Conservation (phyloP, 2,329 filamentous ascomycete species). For the Penicillium palitans region DNA sequence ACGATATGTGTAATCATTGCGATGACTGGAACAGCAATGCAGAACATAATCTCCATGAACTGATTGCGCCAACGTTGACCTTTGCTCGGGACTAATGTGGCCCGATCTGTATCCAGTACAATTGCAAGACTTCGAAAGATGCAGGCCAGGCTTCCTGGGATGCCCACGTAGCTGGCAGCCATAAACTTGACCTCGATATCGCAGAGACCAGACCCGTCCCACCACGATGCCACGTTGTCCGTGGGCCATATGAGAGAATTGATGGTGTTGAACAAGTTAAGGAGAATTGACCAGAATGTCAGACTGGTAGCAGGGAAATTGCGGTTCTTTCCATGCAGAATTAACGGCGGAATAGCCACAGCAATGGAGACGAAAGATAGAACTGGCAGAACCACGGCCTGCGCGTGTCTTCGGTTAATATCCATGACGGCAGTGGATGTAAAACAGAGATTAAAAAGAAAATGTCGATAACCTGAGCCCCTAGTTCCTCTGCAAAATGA, state of each 20-base stretch:
- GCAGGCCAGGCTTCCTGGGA: constrained; percentile 56
- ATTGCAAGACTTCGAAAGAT: constrained; percentile 61
- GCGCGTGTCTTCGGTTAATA: constrained; percentile 22
- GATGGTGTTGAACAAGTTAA: constrained; percentile 59
- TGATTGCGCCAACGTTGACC: constrained; percentile 50
- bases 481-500: background rate
- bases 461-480: background rate
- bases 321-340: constrained; percentile 60
- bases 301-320: constrained; percentile 62
- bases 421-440: constrained; percentile 9
- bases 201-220: constrained; percentile 61
- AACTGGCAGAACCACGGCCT: constrained; percentile 48
- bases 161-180: constrained; percentile 53
- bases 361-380: constrained; percentile 53
- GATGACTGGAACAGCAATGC: constrained; percentile 56
- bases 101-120: constrained; percentile 61
- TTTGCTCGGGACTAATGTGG: constrained; percentile 52
- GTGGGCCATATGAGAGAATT: constrained; percentile 66
- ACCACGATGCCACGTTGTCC: constrained; percentile 57
- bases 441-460: background rate
- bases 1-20: constrained; percentile 60
- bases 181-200: constrained; percentile 64
- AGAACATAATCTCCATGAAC: constrained; percentile 56
- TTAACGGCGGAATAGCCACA: constrained; percentile 57
- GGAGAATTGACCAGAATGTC: constrained; percentile 56